phyloP scores from a whole-genome alignment of 1,139 yeast species.

The Zygoascus meyerae region DNA sequence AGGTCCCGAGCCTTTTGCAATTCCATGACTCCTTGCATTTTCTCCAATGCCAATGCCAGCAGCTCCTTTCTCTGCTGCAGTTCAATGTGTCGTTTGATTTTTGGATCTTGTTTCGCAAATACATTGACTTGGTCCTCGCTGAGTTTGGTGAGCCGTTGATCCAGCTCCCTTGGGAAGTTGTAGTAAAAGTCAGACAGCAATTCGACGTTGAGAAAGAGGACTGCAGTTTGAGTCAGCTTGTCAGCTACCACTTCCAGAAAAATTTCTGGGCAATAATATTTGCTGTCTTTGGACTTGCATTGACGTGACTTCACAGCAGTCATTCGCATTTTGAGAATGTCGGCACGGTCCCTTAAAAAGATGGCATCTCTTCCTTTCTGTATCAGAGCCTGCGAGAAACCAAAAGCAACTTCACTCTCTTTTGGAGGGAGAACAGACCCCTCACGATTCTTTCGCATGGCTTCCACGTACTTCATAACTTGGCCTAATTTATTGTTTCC shows the following conservation, averaged over 20 bases:
- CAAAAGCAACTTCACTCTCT: constrained; percentile 56
- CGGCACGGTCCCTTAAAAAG: constrained; percentile 73
- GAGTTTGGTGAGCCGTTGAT: constrained; percentile 61
- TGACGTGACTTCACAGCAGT: constrained; percentile 67
- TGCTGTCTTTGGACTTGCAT: constrained; percentile 74
- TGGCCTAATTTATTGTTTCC: constrained; percentile 82
- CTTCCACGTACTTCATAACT: constrained; percentile 65
- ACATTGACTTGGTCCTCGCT: constrained; percentile 72
- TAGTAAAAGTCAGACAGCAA: constrained; percentile 90
- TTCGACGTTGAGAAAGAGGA: constrained; percentile 88
- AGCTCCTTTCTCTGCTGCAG: constrained; percentile 88
- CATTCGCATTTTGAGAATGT: constrained; percentile 66
- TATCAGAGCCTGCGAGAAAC: constrained; percentile 66
- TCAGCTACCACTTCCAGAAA: constrained; percentile 90
- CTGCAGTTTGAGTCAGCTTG: constrained; percentile 87
- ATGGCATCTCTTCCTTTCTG: constrained; percentile 73
- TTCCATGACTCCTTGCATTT: constrained; percentile 84
- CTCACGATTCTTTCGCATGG: constrained; percentile 36
- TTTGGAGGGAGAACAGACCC: constrained; percentile 8
- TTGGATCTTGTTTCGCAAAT: constrained; percentile 94
- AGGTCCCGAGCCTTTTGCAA: constrained; percentile 37
- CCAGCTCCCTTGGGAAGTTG: constrained; percentile 91
- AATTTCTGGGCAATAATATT: constrained; percentile 89
- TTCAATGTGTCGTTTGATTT: constrained; percentile 82
- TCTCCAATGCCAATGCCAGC: constrained; percentile 72